Evolutionary conservation across 768 basidiomycete genomes (phyloP), one percentile per base, ranked within the genome.

Genomic region (Pilatotrama ljubarskyi): DNA sequence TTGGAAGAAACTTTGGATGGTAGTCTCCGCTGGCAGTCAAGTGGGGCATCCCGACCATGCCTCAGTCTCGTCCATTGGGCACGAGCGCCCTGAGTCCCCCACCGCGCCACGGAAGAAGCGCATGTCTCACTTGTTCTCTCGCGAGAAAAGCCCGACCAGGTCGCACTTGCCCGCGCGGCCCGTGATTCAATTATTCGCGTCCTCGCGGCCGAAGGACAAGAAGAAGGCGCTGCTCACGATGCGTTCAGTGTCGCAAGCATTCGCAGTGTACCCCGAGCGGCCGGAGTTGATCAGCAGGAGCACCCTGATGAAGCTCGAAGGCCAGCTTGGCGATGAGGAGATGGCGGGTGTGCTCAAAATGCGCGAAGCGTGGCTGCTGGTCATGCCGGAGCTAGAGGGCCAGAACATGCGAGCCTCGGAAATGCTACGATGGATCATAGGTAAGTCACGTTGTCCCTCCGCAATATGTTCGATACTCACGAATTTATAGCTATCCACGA

Each of bases 201-300:
- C 85, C 4, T 78, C 80, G 14, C 92, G 88, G 74, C 81, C 83
- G 6, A 91, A 88, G 69, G 90, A 93, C 66, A 84, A 78, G 73
- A 92, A 84, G 75, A 85, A 82, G 65, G 73, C 91, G 0, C 68
- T 93, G 4, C 73, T 96, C 62, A 88, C 89, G 0, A 74, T 96
- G 58, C 78, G 74, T 32, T 75, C 84, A 41, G 79, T 95, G 52
- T 84, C 87, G 0, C 93, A 97, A 74, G 92, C 89, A 17, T 97
- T 95, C 69, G 92, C 93, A 2, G 93, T 99, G 9, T 99, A 95
- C 71, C 96, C 96, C 1, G 96, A 98, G 70, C 84, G 93, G n/a
- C 91, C 93, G 10, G 92, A 94, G 65, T 76, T 97, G 64, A 95
- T 98, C 74, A 88, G 82, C 63, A 80, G 85, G 66, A 95, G 93